phyloP scores from a whole-genome alignment of 805 yeast genomes.

The Candida vaughaniae region DNA sequence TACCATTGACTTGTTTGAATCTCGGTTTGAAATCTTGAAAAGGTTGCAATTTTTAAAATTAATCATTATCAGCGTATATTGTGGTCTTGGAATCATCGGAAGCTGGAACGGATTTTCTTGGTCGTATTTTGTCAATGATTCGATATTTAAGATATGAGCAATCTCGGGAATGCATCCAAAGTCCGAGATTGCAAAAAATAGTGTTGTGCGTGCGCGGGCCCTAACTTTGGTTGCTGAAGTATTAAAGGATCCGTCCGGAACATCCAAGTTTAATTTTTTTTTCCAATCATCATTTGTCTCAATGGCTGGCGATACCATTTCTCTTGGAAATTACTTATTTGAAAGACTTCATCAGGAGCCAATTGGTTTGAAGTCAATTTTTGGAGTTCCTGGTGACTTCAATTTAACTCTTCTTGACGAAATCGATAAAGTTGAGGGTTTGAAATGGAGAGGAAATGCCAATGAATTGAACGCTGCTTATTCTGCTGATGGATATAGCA shows the following conservation, averaged over 20 bases:
- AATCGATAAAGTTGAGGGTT: conserved; percentile 68
- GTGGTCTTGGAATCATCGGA: conserved; percentile 78
- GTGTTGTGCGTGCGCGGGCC: too few species aligned
- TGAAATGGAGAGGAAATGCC: conserved; percentile 90
- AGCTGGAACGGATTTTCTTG: conserved; percentile 89
- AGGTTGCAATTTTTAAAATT: conserved; percentile 71
- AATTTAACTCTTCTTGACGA: conserved; percentile 70
- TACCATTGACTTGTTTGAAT: conserved; percentile 53
- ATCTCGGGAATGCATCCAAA: too few species aligned
- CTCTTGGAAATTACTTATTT: conserved; percentile 75
- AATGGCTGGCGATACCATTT: too few species aligned
- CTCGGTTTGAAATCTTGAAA: conserved; percentile 51
- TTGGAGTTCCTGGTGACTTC: conserved; percentile 84
- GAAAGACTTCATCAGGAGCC: conserved; percentile 67
- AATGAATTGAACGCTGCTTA: conserved; percentile 88
- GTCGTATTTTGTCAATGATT: conserved; percentile 83
- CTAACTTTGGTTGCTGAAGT: too few species aligned
- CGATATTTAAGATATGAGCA: conserved; percentile 37
- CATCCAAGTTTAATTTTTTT: too few species aligned
- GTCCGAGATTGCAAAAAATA: too few species aligned
- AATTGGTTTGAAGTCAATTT: conserved; percentile 63
- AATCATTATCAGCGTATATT: conserved; percentile 82
- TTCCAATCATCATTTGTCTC: too few species aligned
- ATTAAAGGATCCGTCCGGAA: too few species aligned
- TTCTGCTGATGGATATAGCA: conserved; percentile 86